Conservation (phyloP, 345 rosid species). For the Leavenworthia alabamica region DNA sequence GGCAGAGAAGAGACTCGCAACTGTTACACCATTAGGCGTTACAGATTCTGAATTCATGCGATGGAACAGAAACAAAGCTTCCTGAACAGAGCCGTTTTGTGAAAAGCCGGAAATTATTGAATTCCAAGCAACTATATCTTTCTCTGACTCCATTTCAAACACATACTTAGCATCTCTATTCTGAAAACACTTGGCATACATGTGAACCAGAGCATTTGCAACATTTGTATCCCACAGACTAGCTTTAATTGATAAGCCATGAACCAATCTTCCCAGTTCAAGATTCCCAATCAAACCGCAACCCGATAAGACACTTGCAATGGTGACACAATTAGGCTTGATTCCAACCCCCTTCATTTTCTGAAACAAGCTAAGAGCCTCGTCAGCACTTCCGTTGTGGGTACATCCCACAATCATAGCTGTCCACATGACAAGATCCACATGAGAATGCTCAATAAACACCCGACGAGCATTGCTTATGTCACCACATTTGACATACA, state of each 20-base stretch:
- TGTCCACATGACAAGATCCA: slow-evolving; percentile 71
- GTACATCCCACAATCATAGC: slow-evolving; percentile 87
- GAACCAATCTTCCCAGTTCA: slow-evolving; percentile 52
- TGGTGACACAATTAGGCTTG: slow-evolving; percentile 55
- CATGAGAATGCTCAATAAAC: slow-evolving; percentile 38
- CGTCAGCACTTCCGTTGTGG: slow-evolving; percentile 43
- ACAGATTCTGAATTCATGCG: slow-evolving; percentile 46
- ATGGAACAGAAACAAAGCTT: slow-evolving; percentile 50
- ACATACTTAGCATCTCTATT: slow-evolving; percentile 50
- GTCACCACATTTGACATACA: slow-evolving; percentile 76
- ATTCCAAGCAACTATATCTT: slow-evolving; percentile 70
- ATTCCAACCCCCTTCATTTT: slow-evolving; percentile 46
- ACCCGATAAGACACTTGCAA: slow-evolving; percentile 59
- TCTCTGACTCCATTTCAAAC: slow-evolving; percentile 46
- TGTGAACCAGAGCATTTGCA: slow-evolving; percentile 74
- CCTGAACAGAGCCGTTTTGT: slow-evolving; percentile 50
- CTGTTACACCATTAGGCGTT: slow-evolving; percentile 74
- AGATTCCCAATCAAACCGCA: slow-evolving; percentile 53
- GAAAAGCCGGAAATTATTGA: slow-evolving; percentile 79
- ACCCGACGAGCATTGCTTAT: slow-evolving; percentile 49
- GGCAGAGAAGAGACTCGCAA: slow-evolving; percentile 61
- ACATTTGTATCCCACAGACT: slow-evolving; percentile 54
- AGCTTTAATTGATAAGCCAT: slow-evolving; percentile 52
- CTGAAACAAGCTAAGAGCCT: slow-evolving; percentile 57
- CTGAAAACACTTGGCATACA: slow-evolving; percentile 71